Evolutionary conservation across 768 basidiomycete genomes (phyloP).

Genomic region (Tricholoma saponaceum): DNA sequence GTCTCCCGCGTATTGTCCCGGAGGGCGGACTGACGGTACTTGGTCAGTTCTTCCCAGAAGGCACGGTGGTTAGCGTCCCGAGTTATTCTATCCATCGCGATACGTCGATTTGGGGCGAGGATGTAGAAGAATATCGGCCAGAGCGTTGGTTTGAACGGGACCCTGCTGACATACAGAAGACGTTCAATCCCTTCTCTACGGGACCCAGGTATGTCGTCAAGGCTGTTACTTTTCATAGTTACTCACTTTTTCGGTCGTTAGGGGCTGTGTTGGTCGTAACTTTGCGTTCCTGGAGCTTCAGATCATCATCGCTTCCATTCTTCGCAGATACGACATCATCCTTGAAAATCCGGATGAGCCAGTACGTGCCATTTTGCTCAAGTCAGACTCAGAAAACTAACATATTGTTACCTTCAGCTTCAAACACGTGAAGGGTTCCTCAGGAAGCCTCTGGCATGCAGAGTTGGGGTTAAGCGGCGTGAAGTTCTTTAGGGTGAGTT

Average conservation of each 20-base stretch:
- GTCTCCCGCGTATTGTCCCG: conserved; percentile 77
- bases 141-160: conserved; percentile 84
- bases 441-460: conserved; percentile 73
- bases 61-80: conserved; percentile 76
- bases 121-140: conserved; percentile 69
- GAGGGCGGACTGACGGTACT: conserved; percentile 63
- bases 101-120: conserved; percentile 68
- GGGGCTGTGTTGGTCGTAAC: conserved; percentile 84
- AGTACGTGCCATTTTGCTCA: conserved; percentile 33
- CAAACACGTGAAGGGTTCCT: conserved; percentile 83
- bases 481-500: conserved; percentile 20
- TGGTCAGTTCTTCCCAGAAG: conserved; percentile 62
- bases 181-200: conserved; percentile 84
- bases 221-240: background rate
- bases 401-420: conserved; percentile 37
- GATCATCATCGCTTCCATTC: conserved; percentile 77
- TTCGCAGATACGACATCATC: conserved; percentile 73
- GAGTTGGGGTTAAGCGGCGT: conserved; percentile 68
- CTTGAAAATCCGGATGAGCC: conserved; percentile 53
- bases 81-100: conserved; percentile 83
- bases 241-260: conserved; percentile 20
- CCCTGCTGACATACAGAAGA: conserved; percentile 53
- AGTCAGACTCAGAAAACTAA: background rate
- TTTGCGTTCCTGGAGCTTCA: conserved; percentile 75
- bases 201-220: conserved; percentile 60